Evolutionary conservation across 495 filamentous ascomycete genomes (phyloP).

Genomic region (Lasiosphaeria ovina): DNA sequence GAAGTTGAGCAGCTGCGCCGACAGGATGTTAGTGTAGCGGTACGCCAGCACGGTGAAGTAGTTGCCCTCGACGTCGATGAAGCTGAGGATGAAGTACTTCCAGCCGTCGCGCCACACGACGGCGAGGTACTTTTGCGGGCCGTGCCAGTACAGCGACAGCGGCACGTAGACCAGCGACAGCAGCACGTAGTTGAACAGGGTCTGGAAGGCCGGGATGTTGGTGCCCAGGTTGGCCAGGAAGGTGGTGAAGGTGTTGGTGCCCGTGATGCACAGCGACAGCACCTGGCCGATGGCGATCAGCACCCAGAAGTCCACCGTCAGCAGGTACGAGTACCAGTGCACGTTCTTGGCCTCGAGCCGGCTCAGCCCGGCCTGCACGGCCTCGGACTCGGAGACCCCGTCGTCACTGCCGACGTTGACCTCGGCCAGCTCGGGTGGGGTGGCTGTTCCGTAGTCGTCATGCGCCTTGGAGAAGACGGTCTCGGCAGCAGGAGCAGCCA

Average conservation of each 20-base stretch:
- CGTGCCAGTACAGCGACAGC: conserved; percentile 79
- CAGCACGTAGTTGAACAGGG: conserved; percentile 90
- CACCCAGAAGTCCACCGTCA: conserved; percentile 83
- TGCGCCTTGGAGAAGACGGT: conserved; percentile 16
- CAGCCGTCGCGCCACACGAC: conserved; percentile 72
- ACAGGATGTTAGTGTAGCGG: conserved; percentile 85
- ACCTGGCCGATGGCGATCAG: conserved; percentile 81
- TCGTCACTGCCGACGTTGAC: conserved; percentile 11
- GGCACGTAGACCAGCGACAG: conserved; percentile 78
- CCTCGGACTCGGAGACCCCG: conserved; percentile 29
- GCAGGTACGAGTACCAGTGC: conserved; percentile 75
- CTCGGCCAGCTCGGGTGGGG: conserved; percentile 8
- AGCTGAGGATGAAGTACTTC: conserved; percentile 91
- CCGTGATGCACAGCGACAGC: conserved; percentile 82
- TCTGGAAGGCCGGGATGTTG: conserved; percentile 95
- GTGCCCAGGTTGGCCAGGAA: conserved; percentile 68
- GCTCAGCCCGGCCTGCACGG: conserved; percentile 36
- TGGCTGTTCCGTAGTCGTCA: conserved; percentile 18
- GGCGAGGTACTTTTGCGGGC: conserved; percentile 63
- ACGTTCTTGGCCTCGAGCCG: conserved; percentile 48
- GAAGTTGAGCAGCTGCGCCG: conserved; percentile 95
- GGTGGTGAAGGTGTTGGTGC: conserved; percentile 81
- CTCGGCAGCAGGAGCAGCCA: conserved; percentile 11
- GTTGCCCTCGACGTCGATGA: conserved; percentile 94
- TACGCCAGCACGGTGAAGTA: conserved; percentile 97